Base-by-base conservation (phyloP, 257 asterid species). In the Nicotiana noctiflora region DNA sequence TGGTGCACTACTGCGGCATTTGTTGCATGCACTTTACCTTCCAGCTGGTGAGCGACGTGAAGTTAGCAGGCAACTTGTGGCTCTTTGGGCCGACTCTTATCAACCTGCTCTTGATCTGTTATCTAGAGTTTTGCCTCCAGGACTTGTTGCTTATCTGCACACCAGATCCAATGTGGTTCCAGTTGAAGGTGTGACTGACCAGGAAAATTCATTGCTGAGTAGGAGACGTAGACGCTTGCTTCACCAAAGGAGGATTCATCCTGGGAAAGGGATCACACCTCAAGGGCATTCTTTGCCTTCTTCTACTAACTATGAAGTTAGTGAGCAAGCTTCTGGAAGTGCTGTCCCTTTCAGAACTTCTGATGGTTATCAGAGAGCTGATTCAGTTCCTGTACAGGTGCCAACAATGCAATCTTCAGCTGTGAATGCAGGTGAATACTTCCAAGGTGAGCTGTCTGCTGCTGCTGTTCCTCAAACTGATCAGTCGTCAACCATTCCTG, bases 41-140 rank as follows among this genome's bases (percentile, higher is more conserved):
- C 96, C 94, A 83, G 89, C 93, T 86, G 99, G 97, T 65, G 99
- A 92, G 84, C 91, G 99, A 31, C 94, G 97, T 63, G 99, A 92
- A 83, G 97, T 95, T 82, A 95, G 99, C 89, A 86, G 98, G 82
- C 99, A 95, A 83, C 99, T 95, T 86, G 99, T 95, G 83, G 97
- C 99, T 88, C 91, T 95, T 57, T 95, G 99, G 99, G 99, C 98
- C 0, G 99, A 95, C 89, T 93, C 98, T 86, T 93, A 95, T 88
- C 99, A 93, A 85, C 99, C 99, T 65, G 98, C 98, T 61, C 97
- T 95, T 88, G 97, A 91, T 86, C 85, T 93, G 85, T 90, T 92
- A 81, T 92, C 97, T 82, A 93, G 99, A 83, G 97, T 95, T 86
- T 90, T 95, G 75, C 99, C 99, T 55, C 99, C 99, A 81, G 99